Evolutionary conservation across 2,329 filamentous ascomycete species (phyloP).

Genomic region (Ampelomyces quisqualis): DNA sequence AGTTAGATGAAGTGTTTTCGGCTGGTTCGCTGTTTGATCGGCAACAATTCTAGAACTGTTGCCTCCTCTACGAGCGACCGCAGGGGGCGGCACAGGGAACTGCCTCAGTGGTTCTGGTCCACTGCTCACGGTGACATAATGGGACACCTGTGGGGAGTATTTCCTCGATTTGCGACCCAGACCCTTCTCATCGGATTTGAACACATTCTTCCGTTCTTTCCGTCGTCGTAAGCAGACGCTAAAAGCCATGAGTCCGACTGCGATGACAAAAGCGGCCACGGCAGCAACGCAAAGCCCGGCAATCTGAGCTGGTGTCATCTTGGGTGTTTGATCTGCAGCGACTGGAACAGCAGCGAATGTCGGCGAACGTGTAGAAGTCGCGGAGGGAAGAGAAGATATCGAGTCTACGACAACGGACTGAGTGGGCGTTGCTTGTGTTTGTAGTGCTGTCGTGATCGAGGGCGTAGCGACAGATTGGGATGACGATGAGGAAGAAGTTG

Average conservation of each 20-base stretch:
- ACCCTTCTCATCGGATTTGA: conserved; percentile 26
- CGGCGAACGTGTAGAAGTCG: conserved; percentile 21
- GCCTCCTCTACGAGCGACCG: conserved; percentile 10
- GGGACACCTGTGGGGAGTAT: conserved; percentile 27
- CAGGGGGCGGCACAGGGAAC: conserved; percentile 20
- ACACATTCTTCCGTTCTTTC: conserved; percentile 30
- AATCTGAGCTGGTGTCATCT: conserved; percentile 44
- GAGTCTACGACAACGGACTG: conserved; percentile 32
- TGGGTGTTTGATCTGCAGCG: conserved; percentile 18
- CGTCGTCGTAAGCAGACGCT: conserved; percentile 40
- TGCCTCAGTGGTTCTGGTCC: conserved; percentile 11
- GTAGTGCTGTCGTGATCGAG: conserved; percentile 13
- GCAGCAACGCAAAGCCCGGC: conserved; percentile 42
- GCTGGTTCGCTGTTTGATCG: conserved; percentile 1
- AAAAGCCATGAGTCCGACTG: conserved; percentile 43
- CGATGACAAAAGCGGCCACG: conserved; percentile 40
- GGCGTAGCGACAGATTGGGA: conserved; percentile 12
- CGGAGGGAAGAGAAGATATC: conserved; percentile 22
- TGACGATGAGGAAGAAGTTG: conserved; percentile 15
- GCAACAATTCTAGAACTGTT: background rate
- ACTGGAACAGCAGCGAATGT: conserved; percentile 15
- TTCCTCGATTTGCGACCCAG: conserved; percentile 11
- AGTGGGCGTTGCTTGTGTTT: conserved; percentile 14
- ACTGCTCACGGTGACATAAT: conserved; percentile 16
- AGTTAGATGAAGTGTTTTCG: conserved; percentile 4